Conservation (phyloP, 352 stramenopile species). For the Phytophthora meadii region DNA sequence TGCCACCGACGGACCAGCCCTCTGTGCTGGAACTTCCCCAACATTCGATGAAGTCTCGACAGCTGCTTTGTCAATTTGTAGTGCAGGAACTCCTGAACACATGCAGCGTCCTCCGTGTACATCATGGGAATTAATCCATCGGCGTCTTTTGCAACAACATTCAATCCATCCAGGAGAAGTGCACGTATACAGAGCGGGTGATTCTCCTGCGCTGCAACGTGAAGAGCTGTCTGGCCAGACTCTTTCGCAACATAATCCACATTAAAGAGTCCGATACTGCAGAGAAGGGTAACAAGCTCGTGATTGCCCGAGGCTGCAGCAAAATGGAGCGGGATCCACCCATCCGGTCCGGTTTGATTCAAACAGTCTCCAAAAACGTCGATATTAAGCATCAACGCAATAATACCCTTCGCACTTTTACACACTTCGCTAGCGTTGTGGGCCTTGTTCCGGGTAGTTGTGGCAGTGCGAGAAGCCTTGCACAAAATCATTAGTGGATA, state of each 20-base stretch:
- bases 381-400: slow-evolving; percentile 62
- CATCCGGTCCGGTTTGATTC: slow-evolving; percentile 39
- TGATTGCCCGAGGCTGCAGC: slow-evolving; percentile 57
- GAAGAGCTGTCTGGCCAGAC: slow-evolving; percentile 59
- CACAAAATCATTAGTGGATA: slow-evolving; percentile 65
- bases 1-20: slow-evolving; percentile 63
- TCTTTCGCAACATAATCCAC: slow-evolving; percentile 48
- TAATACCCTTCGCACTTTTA: slow-evolving; percentile 37
- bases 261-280: slow-evolving; percentile 43
- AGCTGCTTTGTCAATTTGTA: slow-evolving; percentile 70
- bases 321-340: slow-evolving; percentile 66
- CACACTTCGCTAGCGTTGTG: slow-evolving; percentile 19
- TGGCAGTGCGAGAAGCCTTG: slow-evolving; percentile 24
- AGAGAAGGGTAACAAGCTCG: slow-evolving; percentile 48
- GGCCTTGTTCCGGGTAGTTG: slow-evolving; percentile 2
- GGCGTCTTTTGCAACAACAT: slow-evolving; percentile 53
- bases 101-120: slow-evolving; percentile 29
- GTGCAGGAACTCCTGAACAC: slow-evolving; percentile 59
- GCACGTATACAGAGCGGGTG: slow-evolving; percentile 42
- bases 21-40: slow-evolving; percentile 47
- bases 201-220: slow-evolving; percentile 56
- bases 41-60: slow-evolving; percentile 57
- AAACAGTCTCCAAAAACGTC: slow-evolving; percentile 70
- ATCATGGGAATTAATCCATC: slow-evolving; percentile 63
- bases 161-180: slow-evolving; percentile 45